Percentiles rank a stretch among this genome's conserved stretches.
These are phyloP conservation scores for Tolypocladium album DNA, from an alignment of 2,329 filamentous ascomycete species.

Conservation along the genomic window DNA sequence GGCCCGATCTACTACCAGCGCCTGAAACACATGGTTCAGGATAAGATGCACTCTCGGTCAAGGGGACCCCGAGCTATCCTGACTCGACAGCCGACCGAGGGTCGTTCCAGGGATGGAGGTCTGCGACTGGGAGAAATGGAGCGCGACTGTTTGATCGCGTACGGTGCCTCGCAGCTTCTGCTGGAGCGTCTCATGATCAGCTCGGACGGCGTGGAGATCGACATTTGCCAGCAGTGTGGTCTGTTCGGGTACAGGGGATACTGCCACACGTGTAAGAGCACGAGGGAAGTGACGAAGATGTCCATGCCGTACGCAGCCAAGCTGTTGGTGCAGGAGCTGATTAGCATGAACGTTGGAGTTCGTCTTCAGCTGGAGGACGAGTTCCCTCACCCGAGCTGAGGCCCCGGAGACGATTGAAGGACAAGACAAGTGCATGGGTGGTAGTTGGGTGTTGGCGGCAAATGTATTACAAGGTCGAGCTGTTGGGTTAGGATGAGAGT, in stretches of 20 bases:
- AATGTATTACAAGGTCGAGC: neutral
- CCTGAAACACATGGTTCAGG: constrained; percentile 99
- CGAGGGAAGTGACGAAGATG: constrained; percentile 78
- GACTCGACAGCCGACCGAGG: constrained; percentile 92
- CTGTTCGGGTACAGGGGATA: constrained; percentile 93
- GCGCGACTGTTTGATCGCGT: constrained; percentile 93
- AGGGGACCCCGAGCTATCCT: constrained; percentile 84
- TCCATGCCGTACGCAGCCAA: constrained; percentile 97
- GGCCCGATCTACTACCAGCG: constrained; percentile 99
- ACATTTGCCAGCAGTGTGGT: constrained; percentile 89
- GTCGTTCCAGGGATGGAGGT: constrained; percentile 84
- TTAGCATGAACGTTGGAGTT: constrained; percentile 98
- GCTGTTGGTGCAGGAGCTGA: constrained; percentile 86
- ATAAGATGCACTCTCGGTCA: constrained; percentile 97
- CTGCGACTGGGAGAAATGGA: constrained; percentile 97
- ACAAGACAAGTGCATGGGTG: neutral
- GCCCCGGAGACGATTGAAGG: neutral
- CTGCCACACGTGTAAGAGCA: constrained; percentile 87
- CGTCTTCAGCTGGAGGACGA: constrained; percentile 85
- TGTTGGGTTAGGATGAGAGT: neutral
- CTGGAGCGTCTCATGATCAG: constrained; percentile 91
- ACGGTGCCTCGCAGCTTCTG: constrained; percentile 85
- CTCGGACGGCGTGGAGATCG: constrained; percentile 80
- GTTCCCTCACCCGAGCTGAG: constrained; percentile 57
- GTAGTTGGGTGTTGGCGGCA: neutral